Conservation (phyloP, 2,329 filamentous ascomycete genomes). For the Didymella pomorum region DNA sequence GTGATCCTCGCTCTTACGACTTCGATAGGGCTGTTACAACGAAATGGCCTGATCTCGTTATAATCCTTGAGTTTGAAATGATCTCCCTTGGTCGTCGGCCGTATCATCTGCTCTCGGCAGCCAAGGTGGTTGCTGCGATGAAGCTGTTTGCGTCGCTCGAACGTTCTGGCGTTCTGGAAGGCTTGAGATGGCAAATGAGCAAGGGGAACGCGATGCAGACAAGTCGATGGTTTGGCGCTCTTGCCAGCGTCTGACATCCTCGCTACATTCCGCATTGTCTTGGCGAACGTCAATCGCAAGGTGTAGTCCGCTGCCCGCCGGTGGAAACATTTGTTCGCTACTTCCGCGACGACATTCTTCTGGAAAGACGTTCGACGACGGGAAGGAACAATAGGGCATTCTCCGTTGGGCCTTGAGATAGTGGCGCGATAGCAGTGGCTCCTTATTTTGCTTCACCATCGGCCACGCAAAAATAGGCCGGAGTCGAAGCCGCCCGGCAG, state of each 20-base stretch:
- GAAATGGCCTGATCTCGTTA: slow-evolving; percentile 23
- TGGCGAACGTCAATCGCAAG: neutral
- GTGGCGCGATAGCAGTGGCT: slow-evolving; percentile 11
- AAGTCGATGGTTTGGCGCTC: slow-evolving; percentile 8
- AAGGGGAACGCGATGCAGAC: slow-evolving; percentile 12
- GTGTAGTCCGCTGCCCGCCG: slow-evolving; percentile 2
- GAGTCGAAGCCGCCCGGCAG: slow-evolving; percentile 9
- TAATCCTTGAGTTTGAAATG: slow-evolving; percentile 9
- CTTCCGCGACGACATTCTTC: neutral
- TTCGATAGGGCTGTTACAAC: slow-evolving; percentile 21
- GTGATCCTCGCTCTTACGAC: slow-evolving; percentile 32
- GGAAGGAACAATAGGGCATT: slow-evolving; percentile 7
- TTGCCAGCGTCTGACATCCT: neutral
- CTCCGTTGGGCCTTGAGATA: slow-evolving; percentile 6
- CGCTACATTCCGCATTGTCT: slow-evolving; percentile 13
- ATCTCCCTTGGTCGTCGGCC: slow-evolving; percentile 4
- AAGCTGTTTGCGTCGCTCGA: slow-evolving; percentile 21
- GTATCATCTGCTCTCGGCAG: slow-evolving; percentile 25
- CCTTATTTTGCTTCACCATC: slow-evolving; percentile 1
- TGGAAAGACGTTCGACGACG: slow-evolving; percentile 9
- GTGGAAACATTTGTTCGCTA: neutral
- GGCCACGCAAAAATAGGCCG: slow-evolving; percentile 13
- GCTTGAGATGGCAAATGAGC: slow-evolving; percentile 20
- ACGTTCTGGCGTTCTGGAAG: slow-evolving; percentile 21
- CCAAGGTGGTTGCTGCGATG: slow-evolving; percentile 6